These are phyloP conservation scores for Leccinum fuscescens DNA, from an alignment of 1,284 basidiomycete species.

Conservation along the genomic window DNA sequence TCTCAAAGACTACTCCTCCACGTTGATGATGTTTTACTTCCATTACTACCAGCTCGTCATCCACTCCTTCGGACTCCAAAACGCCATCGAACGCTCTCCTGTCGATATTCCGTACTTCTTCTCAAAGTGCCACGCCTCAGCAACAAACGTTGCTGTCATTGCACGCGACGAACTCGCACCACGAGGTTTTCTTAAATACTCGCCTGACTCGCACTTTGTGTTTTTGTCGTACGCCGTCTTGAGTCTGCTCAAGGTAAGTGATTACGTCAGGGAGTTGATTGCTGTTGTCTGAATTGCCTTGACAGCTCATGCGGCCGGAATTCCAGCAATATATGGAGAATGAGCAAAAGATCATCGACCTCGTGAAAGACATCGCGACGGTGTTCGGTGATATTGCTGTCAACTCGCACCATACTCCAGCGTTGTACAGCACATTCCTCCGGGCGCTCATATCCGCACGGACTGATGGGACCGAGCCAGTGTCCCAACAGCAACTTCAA, in stretches of 20 bases:
- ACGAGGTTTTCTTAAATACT: conserved; percentile 76
- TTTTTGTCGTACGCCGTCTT: conserved; percentile 87
- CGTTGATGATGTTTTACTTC: conserved; percentile 74
- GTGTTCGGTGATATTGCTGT: conserved; percentile 74
- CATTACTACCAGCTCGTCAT: conserved; percentile 85
- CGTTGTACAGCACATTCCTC: conserved; percentile 84
- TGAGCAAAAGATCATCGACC: conserved; percentile 66
- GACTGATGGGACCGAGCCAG: conserved; percentile 39
- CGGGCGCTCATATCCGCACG: conserved; percentile 72
- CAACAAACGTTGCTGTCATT: conserved; percentile 65
- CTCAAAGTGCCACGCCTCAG: conserved; percentile 76
- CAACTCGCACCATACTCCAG: conserved; percentile 77
- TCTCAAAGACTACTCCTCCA: conserved; percentile 45
- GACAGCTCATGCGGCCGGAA: conserved; percentile 75
- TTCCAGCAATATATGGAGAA: conserved; percentile 76
- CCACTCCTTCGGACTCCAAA: conserved; percentile 94
- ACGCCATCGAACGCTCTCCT: conserved; percentile 76
- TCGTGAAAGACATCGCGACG: conserved; percentile 81
- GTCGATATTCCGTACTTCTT: conserved; percentile 87
- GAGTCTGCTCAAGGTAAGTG: conserved; percentile 78
- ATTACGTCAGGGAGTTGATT: background rate
- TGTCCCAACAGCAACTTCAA: conserved; percentile 19
- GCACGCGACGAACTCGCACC: conserved; percentile 78
- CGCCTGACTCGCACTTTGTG: conserved; percentile 91
- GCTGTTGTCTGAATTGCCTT: conserved; percentile 9